Evolutionary conservation across 345 rosid genomes (phyloP).

Genomic region (Limnanthes douglasii): DNA sequence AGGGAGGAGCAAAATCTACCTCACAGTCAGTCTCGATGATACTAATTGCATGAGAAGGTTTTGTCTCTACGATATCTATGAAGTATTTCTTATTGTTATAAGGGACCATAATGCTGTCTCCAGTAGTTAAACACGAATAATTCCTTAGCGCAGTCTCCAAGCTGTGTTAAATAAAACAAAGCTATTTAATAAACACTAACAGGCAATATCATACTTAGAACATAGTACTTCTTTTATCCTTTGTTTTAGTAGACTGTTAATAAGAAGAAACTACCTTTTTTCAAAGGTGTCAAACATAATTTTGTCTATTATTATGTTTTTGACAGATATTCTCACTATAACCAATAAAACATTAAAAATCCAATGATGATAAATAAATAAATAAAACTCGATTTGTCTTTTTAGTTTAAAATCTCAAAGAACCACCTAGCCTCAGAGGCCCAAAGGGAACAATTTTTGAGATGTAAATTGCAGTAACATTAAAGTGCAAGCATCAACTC

Average conservation of each 20-base stretch:
- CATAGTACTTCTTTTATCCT: too few relatives aligned
- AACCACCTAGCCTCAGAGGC: too few relatives aligned
- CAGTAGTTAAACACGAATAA: slow-evolving; percentile 91
- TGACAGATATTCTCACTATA: too few relatives aligned
- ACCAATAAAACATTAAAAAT: too few relatives aligned
- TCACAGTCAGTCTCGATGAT: slow-evolving; percentile 99
- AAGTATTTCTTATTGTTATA: slow-evolving; percentile 95
- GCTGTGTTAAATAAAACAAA: slow-evolving; percentile 34
- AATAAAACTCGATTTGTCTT: too few relatives aligned
- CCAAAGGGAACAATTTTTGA: too few relatives aligned
- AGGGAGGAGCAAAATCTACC: slow-evolving; percentile 98
- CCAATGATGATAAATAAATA: too few relatives aligned
- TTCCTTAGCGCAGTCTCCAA: slow-evolving; percentile 92
- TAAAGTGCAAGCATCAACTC: too few relatives aligned
- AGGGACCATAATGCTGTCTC: slow-evolving; percentile 98
- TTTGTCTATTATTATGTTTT: too few relatives aligned
- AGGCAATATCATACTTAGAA: neutral
- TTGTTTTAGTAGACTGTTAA: neutral
- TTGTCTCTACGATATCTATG: slow-evolving; percentile 87
- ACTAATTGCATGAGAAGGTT: slow-evolving; percentile 88
- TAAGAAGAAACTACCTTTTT: neutral
- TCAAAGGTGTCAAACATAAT: too few relatives aligned
- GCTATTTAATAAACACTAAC: neutral
- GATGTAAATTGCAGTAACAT: too few relatives aligned
- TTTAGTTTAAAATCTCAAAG: too few relatives aligned